phyloP scores from a whole-genome alignment of 441 rosid genomes.

The Melastoma candidum region DNA sequence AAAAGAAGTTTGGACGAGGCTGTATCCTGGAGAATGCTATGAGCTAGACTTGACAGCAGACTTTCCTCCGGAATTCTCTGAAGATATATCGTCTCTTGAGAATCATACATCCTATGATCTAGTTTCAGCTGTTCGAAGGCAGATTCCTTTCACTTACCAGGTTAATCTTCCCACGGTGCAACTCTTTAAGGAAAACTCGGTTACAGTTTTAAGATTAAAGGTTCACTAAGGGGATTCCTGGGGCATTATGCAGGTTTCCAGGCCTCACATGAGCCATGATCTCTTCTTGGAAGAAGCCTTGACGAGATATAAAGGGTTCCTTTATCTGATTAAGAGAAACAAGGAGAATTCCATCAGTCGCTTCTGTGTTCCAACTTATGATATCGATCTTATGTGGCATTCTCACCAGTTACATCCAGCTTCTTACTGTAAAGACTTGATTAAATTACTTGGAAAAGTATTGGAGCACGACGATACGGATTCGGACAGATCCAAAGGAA shows the following conservation, averaged over 20 bases:
- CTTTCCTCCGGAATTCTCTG: conserved; percentile 4
- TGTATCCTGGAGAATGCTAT: conserved; percentile 6
- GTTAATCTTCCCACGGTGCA: neutral
- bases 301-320: conserved; percentile 9
- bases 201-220: neutral
- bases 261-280: conserved; percentile 7
- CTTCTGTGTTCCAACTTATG: conserved; percentile 10
- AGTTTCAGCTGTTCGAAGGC: conserved; percentile 5
- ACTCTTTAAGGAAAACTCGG: no score
- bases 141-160: conserved; percentile 7
- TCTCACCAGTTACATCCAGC: conserved; percentile 9
- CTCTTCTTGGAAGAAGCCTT: conserved; percentile 5
- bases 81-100: neutral
- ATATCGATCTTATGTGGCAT: conserved; percentile 8
- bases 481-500: conserved; percentile 5
- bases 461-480: conserved; percentile 9
- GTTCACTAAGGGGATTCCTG: neutral
- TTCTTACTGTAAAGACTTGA: conserved; percentile 7
- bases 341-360: conserved; percentile 4
- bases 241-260: conserved; percentile 6
- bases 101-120: conserved; percentile 5
- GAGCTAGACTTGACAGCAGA: conserved; percentile 3
- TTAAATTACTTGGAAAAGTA: conserved; percentile 5
- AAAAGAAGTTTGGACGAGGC: conserved; percentile 2
- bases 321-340: conserved; percentile 7